phyloP scores from a whole-genome alignment of 805 yeast species.

The Komagataella populi region DNA sequence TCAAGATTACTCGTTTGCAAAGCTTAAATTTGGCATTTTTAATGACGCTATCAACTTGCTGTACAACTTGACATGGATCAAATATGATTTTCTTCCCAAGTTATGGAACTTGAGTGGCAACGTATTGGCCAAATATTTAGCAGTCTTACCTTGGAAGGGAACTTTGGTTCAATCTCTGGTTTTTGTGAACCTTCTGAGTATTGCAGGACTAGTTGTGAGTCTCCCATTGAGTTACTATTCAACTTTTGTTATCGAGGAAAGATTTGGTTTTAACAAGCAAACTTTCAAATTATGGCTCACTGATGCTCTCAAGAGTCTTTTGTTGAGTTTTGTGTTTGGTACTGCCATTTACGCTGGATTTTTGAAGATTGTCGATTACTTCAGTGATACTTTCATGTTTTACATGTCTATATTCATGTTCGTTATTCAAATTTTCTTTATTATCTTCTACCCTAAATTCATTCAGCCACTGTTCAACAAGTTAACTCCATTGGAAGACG shows the following conservation, averaged over 20 bases:
- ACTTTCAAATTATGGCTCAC: slow-evolving; percentile 59
- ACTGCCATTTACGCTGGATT: slow-evolving; percentile 64
- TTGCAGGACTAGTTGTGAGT: slow-evolving; percentile 35
- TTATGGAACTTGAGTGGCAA: slow-evolving; percentile 42
- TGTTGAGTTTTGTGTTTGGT: slow-evolving; percentile 45
- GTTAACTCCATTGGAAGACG: slow-evolving; percentile 79
- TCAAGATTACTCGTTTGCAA: slow-evolving; percentile 68
- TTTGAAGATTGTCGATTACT: slow-evolving; percentile 67
- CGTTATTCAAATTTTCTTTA: slow-evolving; percentile 55
- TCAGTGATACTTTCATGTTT: slow-evolving; percentile 69
- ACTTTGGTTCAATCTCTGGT: slow-evolving; percentile 60
- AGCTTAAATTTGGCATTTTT: slow-evolving; percentile 54
- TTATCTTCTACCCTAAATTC: slow-evolving; percentile 69
- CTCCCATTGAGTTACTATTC: slow-evolving; percentile 65
- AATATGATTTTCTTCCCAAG: slow-evolving; percentile 50
- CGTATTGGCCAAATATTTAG: slow-evolving; percentile 13
- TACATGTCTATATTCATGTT: slow-evolving; percentile 67
- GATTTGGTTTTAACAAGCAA: slow-evolving; percentile 84
- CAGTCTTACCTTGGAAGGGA: slow-evolving; percentile 22
- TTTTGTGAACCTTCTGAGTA: slow-evolving; percentile 38
- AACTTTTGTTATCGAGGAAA: slow-evolving; percentile 83
- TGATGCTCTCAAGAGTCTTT: slow-evolving; percentile 52
- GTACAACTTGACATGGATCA: slow-evolving; percentile 43
- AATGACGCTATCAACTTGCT: slow-evolving; percentile 34
- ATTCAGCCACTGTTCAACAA: slow-evolving; percentile 92